phyloP scores from a whole-genome alignment of 768 basidiomycete species.

The Strobilomyces echinocephalus region DNA sequence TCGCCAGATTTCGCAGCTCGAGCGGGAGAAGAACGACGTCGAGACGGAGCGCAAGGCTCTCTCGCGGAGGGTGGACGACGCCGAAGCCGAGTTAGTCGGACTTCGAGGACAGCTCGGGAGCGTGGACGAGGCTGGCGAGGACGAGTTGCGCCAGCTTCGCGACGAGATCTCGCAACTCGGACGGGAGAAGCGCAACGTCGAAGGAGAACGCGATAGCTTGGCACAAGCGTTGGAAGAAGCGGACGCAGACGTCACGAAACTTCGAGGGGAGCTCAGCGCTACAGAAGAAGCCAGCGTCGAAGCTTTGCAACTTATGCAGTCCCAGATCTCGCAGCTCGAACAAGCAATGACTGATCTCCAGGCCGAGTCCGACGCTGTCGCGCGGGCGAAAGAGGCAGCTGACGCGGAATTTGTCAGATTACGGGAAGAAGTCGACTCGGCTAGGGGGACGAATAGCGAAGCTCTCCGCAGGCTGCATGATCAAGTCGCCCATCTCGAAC shows the following conservation, averaged over 20 bases:
- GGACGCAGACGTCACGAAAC: background rate
- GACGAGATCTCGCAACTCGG: constrained; percentile 69
- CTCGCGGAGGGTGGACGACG: constrained; percentile 6
- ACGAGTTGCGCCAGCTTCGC: constrained; percentile 59
- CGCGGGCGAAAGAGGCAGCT: background rate
- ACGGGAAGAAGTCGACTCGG: background rate
- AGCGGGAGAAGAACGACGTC: constrained; percentile 56
- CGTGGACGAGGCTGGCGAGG: constrained; percentile 61
- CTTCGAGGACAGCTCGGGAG: constrained; percentile 63
- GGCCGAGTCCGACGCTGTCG: constrained; percentile 9
- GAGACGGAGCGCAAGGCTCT: constrained; percentile 42
- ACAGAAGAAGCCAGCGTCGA: constrained; percentile 64
- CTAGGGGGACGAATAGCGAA: background rate
- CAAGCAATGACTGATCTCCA: constrained; percentile 50
- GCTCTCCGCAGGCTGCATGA: background rate
- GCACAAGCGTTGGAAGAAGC: constrained; percentile 6
- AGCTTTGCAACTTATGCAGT: constrained; percentile 70
- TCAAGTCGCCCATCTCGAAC: background rate
- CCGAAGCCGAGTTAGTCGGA: constrained; percentile 68
- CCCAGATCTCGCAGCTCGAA: constrained; percentile 67
- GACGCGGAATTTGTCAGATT: background rate
- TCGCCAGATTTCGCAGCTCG: constrained; percentile 69
- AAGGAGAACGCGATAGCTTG: constrained; percentile 41
- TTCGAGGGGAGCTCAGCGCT: background rate
- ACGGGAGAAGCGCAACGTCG: constrained; percentile 50